A percentile compares a stretch with the other conserved stretches of the same genome.
These are phyloP conservation scores for Verticillium alfalfae DNA, from an alignment of 2,329 filamentous ascomycete species.

Conservation along the genomic window DNA sequence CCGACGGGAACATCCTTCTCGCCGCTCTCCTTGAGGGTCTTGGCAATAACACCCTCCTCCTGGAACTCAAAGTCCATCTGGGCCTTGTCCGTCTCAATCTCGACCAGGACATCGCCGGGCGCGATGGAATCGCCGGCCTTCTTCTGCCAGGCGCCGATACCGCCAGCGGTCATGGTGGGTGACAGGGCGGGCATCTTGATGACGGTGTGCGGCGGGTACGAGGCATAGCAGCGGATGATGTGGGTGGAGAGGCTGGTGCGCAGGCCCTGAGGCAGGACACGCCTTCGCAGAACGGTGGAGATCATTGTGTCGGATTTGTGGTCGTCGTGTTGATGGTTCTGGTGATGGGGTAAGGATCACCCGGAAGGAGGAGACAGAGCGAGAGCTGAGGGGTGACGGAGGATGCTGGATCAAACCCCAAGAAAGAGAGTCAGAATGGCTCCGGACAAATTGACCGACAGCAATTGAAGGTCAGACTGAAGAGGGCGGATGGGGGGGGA, in stretches of 20 bases:
- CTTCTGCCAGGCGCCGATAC: constrained; percentile 98
- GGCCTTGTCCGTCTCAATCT: constrained; percentile 99
- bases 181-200: constrained; percentile 98
- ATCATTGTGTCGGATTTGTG: constrained; percentile 42
- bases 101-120: constrained; percentile 91
- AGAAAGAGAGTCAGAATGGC: background rate
- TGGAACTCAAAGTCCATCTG: constrained; percentile 99
- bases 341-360: background rate
- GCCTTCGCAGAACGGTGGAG: constrained; percentile 59
- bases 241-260: constrained; percentile 46
- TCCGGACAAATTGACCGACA: constrained; percentile 1
- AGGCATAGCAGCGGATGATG: constrained; percentile 64
- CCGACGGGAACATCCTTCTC: constrained; percentile 93
- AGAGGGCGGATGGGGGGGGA: constrained; percentile 11
- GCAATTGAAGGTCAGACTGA: constrained; percentile 2
- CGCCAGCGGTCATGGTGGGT: constrained; percentile 94
- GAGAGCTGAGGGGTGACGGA: constrained; percentile 2
- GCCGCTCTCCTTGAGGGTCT: constrained; percentile 87
- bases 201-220: constrained; percentile 89
- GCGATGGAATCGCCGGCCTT: constrained; percentile 82
- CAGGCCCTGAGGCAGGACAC: constrained; percentile 48
- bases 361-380: constrained; percentile 10
- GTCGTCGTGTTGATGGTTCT: background rate
- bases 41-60: constrained; percentile 92
- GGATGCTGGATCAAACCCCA: background rate